Conservation (phyloP, 148 eudicot species). For the Suaeda aralocaspica region DNA sequence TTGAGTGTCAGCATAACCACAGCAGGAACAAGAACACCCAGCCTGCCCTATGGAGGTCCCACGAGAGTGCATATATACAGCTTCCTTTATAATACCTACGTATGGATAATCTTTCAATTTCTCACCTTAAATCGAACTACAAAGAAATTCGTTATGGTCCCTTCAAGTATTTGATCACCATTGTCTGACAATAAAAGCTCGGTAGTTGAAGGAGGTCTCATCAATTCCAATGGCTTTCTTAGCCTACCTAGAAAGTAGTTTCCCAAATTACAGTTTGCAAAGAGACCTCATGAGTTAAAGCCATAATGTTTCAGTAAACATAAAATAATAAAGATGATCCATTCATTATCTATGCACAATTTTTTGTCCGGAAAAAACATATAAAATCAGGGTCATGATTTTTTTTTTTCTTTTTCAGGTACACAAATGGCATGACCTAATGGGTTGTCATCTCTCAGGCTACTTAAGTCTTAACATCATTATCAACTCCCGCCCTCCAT, state of each 20-base stretch:
- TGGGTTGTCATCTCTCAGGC: no score
- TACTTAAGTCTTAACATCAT: no score
- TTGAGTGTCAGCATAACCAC: no score
- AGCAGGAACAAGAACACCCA: no score
- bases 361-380: neutral
- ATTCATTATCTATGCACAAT: neutral
- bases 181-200: slow-evolving; percentile 78
- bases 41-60: neutral
- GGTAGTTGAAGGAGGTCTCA: slow-evolving; percentile 67
- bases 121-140: slow-evolving; percentile 74
- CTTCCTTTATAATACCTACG: neutral
- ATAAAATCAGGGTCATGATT: no score
- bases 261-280: slow-evolving; percentile 16
- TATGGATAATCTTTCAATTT: neutral
- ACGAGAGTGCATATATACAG: neutral
- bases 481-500: no score
- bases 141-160: slow-evolving; percentile 75
- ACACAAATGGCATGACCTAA: no score
- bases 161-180: slow-evolving; percentile 81
- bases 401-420: no score
- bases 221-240: slow-evolving; percentile 75
- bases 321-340: neutral
- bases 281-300: slow-evolving; percentile 12
- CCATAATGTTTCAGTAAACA: slow-evolving; percentile 4
- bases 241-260: slow-evolving; percentile 46